A percentile compares a stretch with the other conserved stretches of the same genome.
Evolutionary conservation across 768 basidiomycete genomes (phyloP).

Genomic region (Brasilioporus rufonigricans): DNA sequence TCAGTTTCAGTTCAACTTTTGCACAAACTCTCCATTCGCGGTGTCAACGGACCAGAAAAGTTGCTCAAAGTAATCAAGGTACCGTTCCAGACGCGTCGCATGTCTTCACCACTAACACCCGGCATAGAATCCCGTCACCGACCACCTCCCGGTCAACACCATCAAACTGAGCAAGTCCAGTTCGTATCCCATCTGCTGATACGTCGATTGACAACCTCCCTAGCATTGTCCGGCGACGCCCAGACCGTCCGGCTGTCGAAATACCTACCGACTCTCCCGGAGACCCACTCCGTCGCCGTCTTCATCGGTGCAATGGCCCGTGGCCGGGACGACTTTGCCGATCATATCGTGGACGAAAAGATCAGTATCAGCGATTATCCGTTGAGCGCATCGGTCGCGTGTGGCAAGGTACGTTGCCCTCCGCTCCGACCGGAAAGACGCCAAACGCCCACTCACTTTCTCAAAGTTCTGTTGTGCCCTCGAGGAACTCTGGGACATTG

Average conservation of each 20-base stretch:
- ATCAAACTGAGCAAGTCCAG: conserved; percentile 83
- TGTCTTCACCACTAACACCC: conserved; percentile 1
- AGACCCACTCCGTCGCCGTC: conserved; percentile 87
- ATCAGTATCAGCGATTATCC: conserved; percentile 95
- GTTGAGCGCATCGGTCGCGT: conserved; percentile 90
- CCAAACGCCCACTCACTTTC: background rate
- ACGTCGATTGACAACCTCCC: conserved; percentile 3
- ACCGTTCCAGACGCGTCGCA: conserved; percentile 14
- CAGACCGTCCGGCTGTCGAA: conserved; percentile 75
- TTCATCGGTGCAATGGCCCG: conserved; percentile 99
- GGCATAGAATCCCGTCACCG: conserved; percentile 83
- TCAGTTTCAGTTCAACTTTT: conserved; percentile 79
- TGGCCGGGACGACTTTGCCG: conserved; percentile 95
- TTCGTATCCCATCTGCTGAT: background rate
- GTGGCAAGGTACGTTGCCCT: conserved; percentile 77
- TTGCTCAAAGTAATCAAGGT: conserved; percentile 96
- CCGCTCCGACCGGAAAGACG: background rate
- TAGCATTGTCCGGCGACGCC: conserved; percentile 91
- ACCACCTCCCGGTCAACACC: conserved; percentile 93
- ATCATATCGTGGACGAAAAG: conserved; percentile 92
- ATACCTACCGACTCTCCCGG: conserved; percentile 82
- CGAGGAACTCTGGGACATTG: conserved; percentile 94
- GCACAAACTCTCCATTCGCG: conserved; percentile 92
- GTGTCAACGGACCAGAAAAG: conserved; percentile 96
- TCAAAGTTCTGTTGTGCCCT: conserved; percentile 87